Evolutionary conservation across 257 asterid species (phyloP).

Genomic region (Solanum microdontum): DNA sequence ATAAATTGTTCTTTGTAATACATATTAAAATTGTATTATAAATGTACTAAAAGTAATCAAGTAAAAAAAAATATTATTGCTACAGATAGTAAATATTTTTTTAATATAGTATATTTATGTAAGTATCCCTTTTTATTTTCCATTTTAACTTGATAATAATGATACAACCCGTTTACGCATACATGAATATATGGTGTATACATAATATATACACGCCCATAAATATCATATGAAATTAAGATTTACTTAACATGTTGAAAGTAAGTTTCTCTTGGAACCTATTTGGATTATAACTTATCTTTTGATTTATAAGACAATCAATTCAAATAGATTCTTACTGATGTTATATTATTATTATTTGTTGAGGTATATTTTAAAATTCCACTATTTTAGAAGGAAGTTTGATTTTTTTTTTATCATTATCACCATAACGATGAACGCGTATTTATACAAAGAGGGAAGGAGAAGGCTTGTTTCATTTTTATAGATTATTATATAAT

Average conservation of each 20-base stretch:
- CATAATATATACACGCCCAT: not conserved
- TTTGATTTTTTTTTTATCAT: not conserved
- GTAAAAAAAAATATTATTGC: too few species aligned
- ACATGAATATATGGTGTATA: not conserved
- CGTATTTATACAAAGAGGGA: not conserved
- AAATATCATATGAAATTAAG: not conserved
- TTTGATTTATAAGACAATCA: not conserved
- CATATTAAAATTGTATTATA: too few species aligned
- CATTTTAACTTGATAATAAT: too few species aligned
- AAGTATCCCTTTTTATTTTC: too few species aligned
- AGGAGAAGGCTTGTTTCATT: not conserved
- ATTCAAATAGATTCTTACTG: not conserved
- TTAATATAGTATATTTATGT: too few species aligned
- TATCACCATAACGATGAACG: too few species aligned
- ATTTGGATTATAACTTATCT: not conserved
- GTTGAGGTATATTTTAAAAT: not conserved
- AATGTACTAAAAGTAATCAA: too few species aligned
- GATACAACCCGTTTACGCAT: not conserved
- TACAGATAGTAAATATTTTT: too few species aligned
- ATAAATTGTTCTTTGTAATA: too few species aligned
- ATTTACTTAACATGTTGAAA: not conserved
- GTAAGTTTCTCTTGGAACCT: too few species aligned
- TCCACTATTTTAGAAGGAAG: too few species aligned
- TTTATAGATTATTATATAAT: too few species aligned
- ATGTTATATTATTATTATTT: not conserved